Base-by-base conservation (phyloP, 768 basidiomycete species). In the Sarcomyxa edulis region DNA sequence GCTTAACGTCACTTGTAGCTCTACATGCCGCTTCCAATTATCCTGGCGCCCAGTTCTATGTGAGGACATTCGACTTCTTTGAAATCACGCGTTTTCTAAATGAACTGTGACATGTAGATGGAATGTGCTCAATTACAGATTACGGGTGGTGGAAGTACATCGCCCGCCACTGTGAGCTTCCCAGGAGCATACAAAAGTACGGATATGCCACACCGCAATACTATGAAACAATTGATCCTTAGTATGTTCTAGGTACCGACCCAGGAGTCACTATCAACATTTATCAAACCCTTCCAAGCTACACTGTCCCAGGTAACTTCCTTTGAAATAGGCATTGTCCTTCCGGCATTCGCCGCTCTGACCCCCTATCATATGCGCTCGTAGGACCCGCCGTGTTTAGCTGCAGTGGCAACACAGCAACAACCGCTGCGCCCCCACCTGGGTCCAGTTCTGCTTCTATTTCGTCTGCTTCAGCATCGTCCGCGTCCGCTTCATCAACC, bases 21-120 rank as follows among this genome's bases (percentile, higher is more conserved):
- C 56, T 74, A 24, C 72, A 69, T 44, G 67, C 52, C 10, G 72
- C 70, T 0, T 39, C 45, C 5, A 60, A 47, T 12, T 76, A 74
- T 48, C 74, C 72, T 25, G 76, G 76, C 25, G 76, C 77, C 15
- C 74, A 78, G 42, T 61, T 79, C 60, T 79, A 76, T 47, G 74
- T 70, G 40, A 37, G 62, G 54, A 25, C 48, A 47, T 23, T 35
- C 43, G 31, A 9, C 12, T 31, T n/a, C n/a, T n/a, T n/a, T n/a
- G n/a, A n/a, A n/a, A n/a, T n/a, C 15, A 23, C 2, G n/a, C 25
- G 10, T 47, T 31, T 12, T 11, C n/a, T 26, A 14, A 25, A 30
- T 12, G 14, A 6, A 35, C 9, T 21, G 9, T 4, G 21, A 9
- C 27, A 28, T 36, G 25, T 35, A 72, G 67, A 69, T 72, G 67